Base-by-base conservation (phyloP, 179 eudicot species). In the Beta corolliflora region DNA sequence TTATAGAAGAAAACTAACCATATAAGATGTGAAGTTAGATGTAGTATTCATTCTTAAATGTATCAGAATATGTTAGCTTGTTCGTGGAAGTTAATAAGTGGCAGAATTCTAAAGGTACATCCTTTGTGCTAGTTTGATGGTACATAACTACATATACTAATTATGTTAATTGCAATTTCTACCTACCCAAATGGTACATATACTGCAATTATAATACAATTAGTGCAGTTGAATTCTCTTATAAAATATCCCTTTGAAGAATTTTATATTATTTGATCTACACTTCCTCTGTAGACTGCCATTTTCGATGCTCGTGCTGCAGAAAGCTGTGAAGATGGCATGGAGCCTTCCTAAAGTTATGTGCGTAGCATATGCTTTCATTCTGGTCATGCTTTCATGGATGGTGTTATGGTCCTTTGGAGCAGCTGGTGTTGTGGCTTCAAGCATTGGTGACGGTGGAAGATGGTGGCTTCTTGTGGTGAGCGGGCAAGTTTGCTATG, bases 401-500 rank as follows among this genome's bases (percentile, higher is more conserved):
- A 92, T 96, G 83, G 90, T 89, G 19, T 82, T 96, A 46, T 96
- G 99, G 99, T 94, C 99, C 59, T 96, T 96, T 76, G 99, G 99
- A 84, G 93, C 90, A 65, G 93, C 98, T 85, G 99, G 98, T 63
- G 93, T 96, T 86, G 96, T 96, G 76, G 99, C 99, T 81, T 92
- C 92, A 84, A 90, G 94, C 84, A 78, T 94, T 75, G 92, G 94
- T 60, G 99, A 92, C 74, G 77, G 93, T 79, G 96, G 98, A 80
- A 91, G 93, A 80, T 96, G 99, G 99, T 94, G 95, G 97, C 93
- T 96, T 86, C 99, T 96, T 90, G 88, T 89, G 99, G 99, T 96
- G 96, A 96, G 99, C 91, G 82, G 98, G 94, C 94, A 91, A 91
- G 95, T 95, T 89, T 88, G 89, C 86, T 85, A 72, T 85, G 88